Evolutionary conservation across 352 stramenopile species (phyloP), one percentile per base, ranked within the genome.

Genomic region (Pythium brassicae): DNA sequence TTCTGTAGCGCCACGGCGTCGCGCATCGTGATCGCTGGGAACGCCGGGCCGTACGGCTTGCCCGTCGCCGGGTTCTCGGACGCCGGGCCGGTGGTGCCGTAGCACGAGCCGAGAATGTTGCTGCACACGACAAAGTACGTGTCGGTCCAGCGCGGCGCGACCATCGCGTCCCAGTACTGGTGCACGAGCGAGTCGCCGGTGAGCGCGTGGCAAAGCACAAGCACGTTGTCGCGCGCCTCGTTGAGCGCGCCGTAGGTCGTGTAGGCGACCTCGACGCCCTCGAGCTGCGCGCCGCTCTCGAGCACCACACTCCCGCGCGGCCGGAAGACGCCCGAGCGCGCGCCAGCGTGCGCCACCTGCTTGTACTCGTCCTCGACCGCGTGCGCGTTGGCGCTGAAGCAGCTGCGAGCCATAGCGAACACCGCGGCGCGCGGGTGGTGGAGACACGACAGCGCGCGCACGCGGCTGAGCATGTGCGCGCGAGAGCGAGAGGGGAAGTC

Each of bases 71-170:
- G 87, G 62, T 97, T 80, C 14, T 90, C 74, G 0, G 82, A 95
- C 20, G 70, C 66, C 6, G 95, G 95, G 11, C 87, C 85, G 10
- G 88, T 97, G 22, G 80, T 95, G 10, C 95, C 96, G 74, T 98
- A 98, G 67, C 94, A 98, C 53, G 87, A 97, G 23, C 95, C 95
- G 19, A 99, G 68, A 34, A 98, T 89, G 72, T 98, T 98, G 49
- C 76, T 88, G 66, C 95, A 98, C 0, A 99, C 89, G n/a, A 99
- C 71, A 58, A 98, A 97, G 68, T 99, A 98, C 63, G 96, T 94
- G 66, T 95, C 78, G 8, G 94, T 98, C 85, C 98, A 97, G 68
- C 97, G 94, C 15, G 89, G 76, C 25, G 94, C 86, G n/a, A 98
- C 77, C 63, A 98, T 86, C 57, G 86, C 78, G 54, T 96, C 84